phyloP scores from a whole-genome alignment of 306 rosid species.

The Medicago lupulina region DNA sequence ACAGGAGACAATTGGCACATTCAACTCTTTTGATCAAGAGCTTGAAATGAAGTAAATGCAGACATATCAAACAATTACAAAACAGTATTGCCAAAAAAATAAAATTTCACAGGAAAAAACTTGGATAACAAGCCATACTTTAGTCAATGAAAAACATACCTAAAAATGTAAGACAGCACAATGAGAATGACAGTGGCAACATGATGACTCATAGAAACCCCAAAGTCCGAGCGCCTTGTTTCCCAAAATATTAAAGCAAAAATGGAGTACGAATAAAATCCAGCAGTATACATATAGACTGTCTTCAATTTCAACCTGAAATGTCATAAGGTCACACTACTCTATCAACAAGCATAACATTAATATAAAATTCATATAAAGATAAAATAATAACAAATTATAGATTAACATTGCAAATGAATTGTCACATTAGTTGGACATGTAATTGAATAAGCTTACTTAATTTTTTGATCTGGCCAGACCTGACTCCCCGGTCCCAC shows the following conservation, averaged over 20 bases:
- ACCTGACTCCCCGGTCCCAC: constrained; percentile 96
- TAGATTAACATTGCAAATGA: constrained; percentile 7
- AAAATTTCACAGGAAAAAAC: constrained; percentile 24
- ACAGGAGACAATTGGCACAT: constrained; percentile 2
- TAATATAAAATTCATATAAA: constrained; percentile 28
- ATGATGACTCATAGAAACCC: constrained; percentile 98
- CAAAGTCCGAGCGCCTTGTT: constrained; percentile 97
- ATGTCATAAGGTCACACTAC: constrained; percentile 25
- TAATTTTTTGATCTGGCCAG: constrained; percentile 97
- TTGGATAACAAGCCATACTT: constrained; percentile 40
- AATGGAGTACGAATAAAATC: constrained; percentile 94
- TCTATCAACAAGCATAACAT: constrained; percentile 28
- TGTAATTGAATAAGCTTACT: constrained; percentile 59
- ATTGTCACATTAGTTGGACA: constrained; percentile 25
- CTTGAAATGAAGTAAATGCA: constrained; percentile 27
- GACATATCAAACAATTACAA: constrained; percentile 30
- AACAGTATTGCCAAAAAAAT: constrained; percentile 31
- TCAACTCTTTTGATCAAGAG: constrained; percentile 21
- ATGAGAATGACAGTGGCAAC: constrained; percentile 91
- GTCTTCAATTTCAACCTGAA: constrained; percentile 95
- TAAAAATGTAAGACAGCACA: constrained; percentile 84
- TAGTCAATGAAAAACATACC: constrained; percentile 61
- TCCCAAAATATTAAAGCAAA: constrained; percentile 98
- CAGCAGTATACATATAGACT: constrained; percentile 87
- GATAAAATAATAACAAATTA: constrained; percentile 11